phyloP scores from a whole-genome alignment of 345 rosid species.

The Brassica napus region DNA sequence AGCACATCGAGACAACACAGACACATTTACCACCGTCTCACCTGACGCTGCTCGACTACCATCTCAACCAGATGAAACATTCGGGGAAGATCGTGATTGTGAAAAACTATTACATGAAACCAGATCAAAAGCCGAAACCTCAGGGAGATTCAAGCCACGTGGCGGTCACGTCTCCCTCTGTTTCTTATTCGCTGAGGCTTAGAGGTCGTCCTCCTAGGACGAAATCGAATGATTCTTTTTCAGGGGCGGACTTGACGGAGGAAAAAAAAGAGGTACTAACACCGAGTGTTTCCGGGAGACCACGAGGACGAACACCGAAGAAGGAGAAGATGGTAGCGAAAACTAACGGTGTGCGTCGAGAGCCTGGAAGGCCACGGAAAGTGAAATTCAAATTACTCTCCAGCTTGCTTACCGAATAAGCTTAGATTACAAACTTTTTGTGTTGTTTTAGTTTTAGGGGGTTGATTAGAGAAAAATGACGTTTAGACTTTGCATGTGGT shows the following conservation, averaged over 20 bases:
- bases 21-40: conserved; percentile 59
- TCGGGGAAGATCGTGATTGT: conserved; percentile 57
- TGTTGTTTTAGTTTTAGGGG: background rate
- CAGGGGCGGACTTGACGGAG: conserved; percentile 32
- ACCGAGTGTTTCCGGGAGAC: conserved; percentile 40
- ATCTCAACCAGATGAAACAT: conserved; percentile 67
- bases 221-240: too few species aligned
- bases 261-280: conserved; percentile 12
- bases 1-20: conserved; percentile 61
- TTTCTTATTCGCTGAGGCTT: conserved; percentile 50
- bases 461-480: background rate
- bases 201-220: conserved; percentile 77
- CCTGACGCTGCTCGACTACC: conserved; percentile 58
- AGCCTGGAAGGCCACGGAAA: conserved; percentile 83
- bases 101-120: conserved; percentile 79
- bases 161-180: conserved; percentile 26
- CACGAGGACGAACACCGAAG: conserved; percentile 77
- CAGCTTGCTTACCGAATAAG: background rate
- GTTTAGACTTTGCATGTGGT: background rate
- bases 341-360: conserved; percentile 53
- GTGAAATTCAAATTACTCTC: conserved; percentile 41
- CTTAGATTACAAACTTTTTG: background rate
- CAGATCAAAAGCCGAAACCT: conserved; percentile 56
- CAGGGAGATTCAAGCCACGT: conserved; percentile 5
- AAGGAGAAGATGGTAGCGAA: conserved; percentile 34